Conservation (phyloP, 805 yeast species). For the Yarrowia yakushimensis region DNA sequence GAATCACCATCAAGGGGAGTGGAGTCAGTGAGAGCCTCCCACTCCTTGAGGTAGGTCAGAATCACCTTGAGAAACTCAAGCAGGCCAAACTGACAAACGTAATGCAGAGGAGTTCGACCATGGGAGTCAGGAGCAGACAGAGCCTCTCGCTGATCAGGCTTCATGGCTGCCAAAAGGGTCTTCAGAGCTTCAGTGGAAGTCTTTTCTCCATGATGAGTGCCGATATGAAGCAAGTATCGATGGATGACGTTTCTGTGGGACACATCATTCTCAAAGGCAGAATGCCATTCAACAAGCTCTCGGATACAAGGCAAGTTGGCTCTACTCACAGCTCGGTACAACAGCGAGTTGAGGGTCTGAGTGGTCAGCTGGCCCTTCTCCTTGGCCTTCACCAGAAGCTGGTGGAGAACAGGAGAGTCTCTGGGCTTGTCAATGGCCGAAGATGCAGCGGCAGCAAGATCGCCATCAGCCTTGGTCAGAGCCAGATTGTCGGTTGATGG, state of each 20-base stretch:
- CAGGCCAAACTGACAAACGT: conserved; percentile 83
- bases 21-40: conserved; percentile 43
- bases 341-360: conserved; percentile 3
- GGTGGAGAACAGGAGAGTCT: neutral
- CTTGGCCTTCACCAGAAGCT: conserved; percentile 6
- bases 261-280: neutral
- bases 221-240: conserved; percentile 12
- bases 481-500: neutral
- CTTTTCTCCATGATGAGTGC: conserved; percentile 12
- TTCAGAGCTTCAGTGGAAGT: neutral
- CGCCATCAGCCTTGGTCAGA: neutral
- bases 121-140: conserved; percentile 70
- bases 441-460: neutral
- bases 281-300: conserved; percentile 1
- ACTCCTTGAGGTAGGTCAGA: conserved; percentile 51
- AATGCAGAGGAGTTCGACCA: conserved; percentile 81
- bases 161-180: neutral
- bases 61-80: conserved; percentile 58
- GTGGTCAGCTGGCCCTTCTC: conserved; percentile 12
- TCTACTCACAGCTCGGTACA: conserved; percentile 18
- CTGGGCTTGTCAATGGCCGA: neutral
- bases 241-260: conserved; percentile 22
- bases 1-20: conserved; percentile 32
- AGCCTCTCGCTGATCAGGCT: neutral
- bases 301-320: conserved; percentile 12